Conservation (phyloP, 108 stramenopile genomes). For the Nitzschia sp. region DNA sequence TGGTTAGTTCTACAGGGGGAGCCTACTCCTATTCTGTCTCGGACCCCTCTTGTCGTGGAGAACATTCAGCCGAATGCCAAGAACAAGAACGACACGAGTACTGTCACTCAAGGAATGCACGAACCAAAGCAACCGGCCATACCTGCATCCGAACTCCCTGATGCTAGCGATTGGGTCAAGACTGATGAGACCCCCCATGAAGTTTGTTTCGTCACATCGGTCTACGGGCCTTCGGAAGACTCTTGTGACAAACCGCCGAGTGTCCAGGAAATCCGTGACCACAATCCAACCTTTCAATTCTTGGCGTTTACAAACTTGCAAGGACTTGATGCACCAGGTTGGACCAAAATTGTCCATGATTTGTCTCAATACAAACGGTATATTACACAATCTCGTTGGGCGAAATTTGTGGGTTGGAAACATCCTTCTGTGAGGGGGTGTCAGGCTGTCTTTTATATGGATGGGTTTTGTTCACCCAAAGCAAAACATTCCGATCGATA, state of each 20-base stretch:
- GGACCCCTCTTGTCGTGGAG: too few relatives aligned
- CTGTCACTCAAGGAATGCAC: too few relatives aligned
- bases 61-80: too few relatives aligned
- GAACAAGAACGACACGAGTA: too few relatives aligned
- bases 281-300: constrained; percentile 22
- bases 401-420: constrained; percentile 35
- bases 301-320: constrained; percentile 36
- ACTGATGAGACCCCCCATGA: constrained; percentile 14
- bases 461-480: constrained; percentile 31
- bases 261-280: constrained; percentile 11
- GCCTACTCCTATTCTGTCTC: too few relatives aligned
- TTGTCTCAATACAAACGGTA: too few relatives aligned
- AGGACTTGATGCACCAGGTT: constrained; percentile 30
- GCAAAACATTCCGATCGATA: constrained; percentile 19
- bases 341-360: constrained; percentile 23
- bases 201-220: constrained; percentile 37
- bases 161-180: constrained; percentile 8
- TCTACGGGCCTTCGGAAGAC: constrained; percentile 9
- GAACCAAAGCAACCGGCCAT: background rate
- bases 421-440: constrained; percentile 18
- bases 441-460: constrained; percentile 39
- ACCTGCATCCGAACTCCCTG: too few relatives aligned
- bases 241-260: constrained; percentile 18
- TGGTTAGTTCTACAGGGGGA: too few relatives aligned
- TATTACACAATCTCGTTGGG: constrained; percentile 33